Conservation (phyloP, 371 early-diverging fungal species). For the Mucor lusitanicus region DNA sequence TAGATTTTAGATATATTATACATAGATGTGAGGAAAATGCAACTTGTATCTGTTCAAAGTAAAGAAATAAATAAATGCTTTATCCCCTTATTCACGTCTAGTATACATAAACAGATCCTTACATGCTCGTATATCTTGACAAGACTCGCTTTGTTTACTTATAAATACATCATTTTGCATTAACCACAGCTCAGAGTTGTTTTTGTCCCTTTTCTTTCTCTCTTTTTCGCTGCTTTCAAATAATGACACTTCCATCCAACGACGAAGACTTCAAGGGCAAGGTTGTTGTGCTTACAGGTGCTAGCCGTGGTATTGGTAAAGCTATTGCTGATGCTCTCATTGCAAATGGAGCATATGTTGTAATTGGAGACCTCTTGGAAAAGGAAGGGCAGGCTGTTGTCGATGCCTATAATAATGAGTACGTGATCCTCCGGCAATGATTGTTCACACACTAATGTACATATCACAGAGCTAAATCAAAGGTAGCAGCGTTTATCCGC, state of each 20-base stretch:
- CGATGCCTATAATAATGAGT: slow-evolving; percentile 39
- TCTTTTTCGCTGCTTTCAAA: neutral
- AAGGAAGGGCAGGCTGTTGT: slow-evolving; percentile 38
- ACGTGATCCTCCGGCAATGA: too few species aligned
- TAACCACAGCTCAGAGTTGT: too few species aligned
- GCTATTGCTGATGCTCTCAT: slow-evolving; percentile 53
- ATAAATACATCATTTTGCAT: too few species aligned
- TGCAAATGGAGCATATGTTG: slow-evolving; percentile 55
- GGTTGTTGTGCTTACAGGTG: slow-evolving; percentile 82
- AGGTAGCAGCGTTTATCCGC: slow-evolving; percentile 43
- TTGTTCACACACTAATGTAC: neutral
- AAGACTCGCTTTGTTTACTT: too few species aligned
- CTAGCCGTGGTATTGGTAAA: slow-evolving; percentile 75
- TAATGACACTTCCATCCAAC: neutral
- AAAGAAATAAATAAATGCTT: too few species aligned
- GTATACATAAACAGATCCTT: too few species aligned
- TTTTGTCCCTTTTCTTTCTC: neutral
- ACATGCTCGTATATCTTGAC: too few species aligned
- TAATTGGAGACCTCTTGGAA: slow-evolving; percentile 66
- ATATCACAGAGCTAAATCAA: slow-evolving; percentile 6
- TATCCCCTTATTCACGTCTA: too few species aligned
- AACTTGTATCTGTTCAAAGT: neutral
- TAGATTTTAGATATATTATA: neutral
- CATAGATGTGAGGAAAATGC: neutral
- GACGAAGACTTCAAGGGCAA: slow-evolving; percentile 2